Evolutionary conservation across 306 rosid species (phyloP), one percentile per base, ranked within the genome.

Genomic region (Acacia melanoxylon): DNA sequence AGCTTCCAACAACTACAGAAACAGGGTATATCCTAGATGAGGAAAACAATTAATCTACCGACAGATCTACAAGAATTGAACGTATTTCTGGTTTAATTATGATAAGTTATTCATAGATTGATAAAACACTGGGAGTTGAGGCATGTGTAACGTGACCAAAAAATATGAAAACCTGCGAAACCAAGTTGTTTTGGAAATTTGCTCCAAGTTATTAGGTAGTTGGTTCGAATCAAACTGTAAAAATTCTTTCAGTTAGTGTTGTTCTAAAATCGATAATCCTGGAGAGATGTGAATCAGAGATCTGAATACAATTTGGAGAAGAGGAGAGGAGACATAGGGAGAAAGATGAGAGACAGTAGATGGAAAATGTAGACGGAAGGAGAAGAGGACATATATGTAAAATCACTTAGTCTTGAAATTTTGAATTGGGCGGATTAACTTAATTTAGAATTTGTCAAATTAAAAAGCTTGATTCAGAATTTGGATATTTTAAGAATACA

Each of bases 1-100:
- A 95, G 87, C 92, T 95, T 86, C 97, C 97, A 52, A 89, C 79
- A 68, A 93, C 92, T n/a, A 83, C 93, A 10, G 97, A 91, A 82
- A 83, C 94, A 85, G 90, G 91, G 11, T 97, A 92, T 7, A 91
- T 83, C 29, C 97, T 97, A 10, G 91, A 86, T 0, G 83, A 82
- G 0, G 91, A 83, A 41, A 92, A 85, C 56, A 93, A 80, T 80
- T 86, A 89, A 61, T 86, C 89, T 81, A 93, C 61, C 68, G 86
- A 80, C 71, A 58, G 80, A 72, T 91, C 95, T 12, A 79, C 59
- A 16, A 87, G 40, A 41, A 31, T 49, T 20, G 90, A 79, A 69
- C 44, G n/a, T 31, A 5, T 79, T 45, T 27, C 71, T 48, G 24
- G 63, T 75, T 74, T 44, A 73, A 15, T 48, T 83, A n/a, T 45